Evolutionary conservation across 257 asterid genomes (phyloP).

Genomic region (Striga asiatica): DNA sequence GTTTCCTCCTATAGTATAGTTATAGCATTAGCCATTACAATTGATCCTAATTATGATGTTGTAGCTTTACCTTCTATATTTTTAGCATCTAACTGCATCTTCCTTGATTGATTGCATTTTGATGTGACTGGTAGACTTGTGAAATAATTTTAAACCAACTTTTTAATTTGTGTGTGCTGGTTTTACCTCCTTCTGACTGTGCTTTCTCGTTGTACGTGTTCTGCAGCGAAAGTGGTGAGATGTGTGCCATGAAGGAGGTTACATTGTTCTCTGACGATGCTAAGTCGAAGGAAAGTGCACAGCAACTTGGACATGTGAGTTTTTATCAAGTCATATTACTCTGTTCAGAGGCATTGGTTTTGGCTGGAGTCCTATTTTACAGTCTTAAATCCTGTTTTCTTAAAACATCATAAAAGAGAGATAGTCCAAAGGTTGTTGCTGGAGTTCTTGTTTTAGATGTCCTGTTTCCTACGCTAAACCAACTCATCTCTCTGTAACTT

Average conservation of each 20-base stretch:
- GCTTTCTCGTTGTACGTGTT: conserved; percentile 3
- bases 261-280: conserved; percentile 34
- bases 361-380: conserved; percentile 1
- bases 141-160: not conserved
- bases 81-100: conserved; percentile 8
- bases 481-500: conserved; percentile 2
- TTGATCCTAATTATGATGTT: not conserved
- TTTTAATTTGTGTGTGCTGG: not conserved
- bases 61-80: no score
- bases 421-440: not conserved
- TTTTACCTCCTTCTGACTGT: no score
- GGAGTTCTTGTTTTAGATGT: no score
- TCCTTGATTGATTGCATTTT: not conserved
- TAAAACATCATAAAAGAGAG: not conserved
- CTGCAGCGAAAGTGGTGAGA: conserved; percentile 62
- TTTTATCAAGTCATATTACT: conserved; percentile 3
- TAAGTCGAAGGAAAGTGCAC: conserved; percentile 42
- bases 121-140: not conserved
- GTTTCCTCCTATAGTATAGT: conserved; percentile 4
- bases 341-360: not conserved
- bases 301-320: conserved; percentile 48
- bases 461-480: not conserved
- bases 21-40: not conserved
- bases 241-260: conserved; percentile 86
- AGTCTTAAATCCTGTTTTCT: not conserved